Evolutionary conservation across 495 filamentous ascomycete genomes (phyloP), one percentile per base, ranked within the genome.

Genomic region (Hypoxylon lienhwacheense): DNA sequence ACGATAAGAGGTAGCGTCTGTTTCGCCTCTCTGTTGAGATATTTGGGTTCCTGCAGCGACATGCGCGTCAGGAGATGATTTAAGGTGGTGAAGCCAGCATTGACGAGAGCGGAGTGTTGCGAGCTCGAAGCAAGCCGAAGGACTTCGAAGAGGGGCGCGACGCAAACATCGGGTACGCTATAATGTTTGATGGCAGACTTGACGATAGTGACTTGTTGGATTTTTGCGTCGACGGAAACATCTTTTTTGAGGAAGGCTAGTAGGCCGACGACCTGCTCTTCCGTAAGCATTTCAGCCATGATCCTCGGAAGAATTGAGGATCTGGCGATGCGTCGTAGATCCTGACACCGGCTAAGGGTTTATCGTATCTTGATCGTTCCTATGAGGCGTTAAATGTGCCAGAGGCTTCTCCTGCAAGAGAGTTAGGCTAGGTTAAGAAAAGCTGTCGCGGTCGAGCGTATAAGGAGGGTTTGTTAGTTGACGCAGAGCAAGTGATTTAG

Each of bases 131-230:
- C 82, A 8, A 81, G 64, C 25, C 81, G 81, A 47, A 90, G 72
- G 35, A 82, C 82, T 43, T 95, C 87, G 70, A 93, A 90, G 43
- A 93, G 80, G 25, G 80, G 76, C 12, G 77, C 65, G 54, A 91
- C 79, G 42, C 84, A 85, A n/a, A 70, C 65, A 47, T 90, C 87
- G 29, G 88, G 87, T 17, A 95, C 87, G 72, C 88, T 87, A 48
- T 84, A 85, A 63, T 92, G 89, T 70, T 95, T 96, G 74, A 96
- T 93, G 62, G 83, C 82, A 37, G 87, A 87, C 68, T 95, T 95
- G 68, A 91, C 70, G 56, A 74, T 76, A 40, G 82, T 88, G 41
- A 95, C 74, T 26, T 82, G 81, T 39, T 82, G 71, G 49, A 90
- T 77, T 66, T 90, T 90, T 29, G 78, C 72, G 49, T 95, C 89